A percentile compares a stretch with the other conserved stretches of the same genome.
Evolutionary conservation across 2,329 filamentous ascomycete genomes (phyloP).

Genomic region (Shiraia sp.): DNA sequence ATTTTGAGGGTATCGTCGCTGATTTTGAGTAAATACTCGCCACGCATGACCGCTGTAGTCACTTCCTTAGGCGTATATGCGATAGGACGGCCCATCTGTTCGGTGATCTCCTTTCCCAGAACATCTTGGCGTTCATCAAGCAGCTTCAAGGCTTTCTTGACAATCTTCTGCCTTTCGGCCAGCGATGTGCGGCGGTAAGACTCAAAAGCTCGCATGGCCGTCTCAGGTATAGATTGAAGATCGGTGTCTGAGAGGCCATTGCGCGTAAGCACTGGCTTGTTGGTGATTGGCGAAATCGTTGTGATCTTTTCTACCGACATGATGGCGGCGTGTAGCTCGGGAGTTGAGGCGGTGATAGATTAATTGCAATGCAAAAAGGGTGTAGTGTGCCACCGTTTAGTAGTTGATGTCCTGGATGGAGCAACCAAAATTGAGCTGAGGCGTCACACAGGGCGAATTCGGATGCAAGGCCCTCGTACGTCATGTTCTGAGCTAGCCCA

Average conservation of each 20-base stretch:
- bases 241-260: slow-evolving; percentile 73
- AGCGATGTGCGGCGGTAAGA: slow-evolving; percentile 77
- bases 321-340: slow-evolving; percentile 18
- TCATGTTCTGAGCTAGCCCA: slow-evolving; percentile 8
- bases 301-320: slow-evolving; percentile 63
- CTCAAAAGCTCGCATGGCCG: slow-evolving; percentile 74
- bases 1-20: slow-evolving; percentile 78
- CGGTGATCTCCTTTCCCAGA: slow-evolving; percentile 81
- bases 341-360: slow-evolving; percentile 15
- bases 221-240: slow-evolving; percentile 70
- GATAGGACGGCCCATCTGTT: slow-evolving; percentile 95
- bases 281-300: slow-evolving; percentile 90
- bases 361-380: slow-evolving; percentile 15
- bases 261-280: slow-evolving; percentile 79
- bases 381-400: slow-evolving; percentile 11
- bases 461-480: slow-evolving; percentile 11
- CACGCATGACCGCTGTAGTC: slow-evolving; percentile 80
- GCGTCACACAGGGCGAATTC: slow-evolving; percentile 9
- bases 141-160: slow-evolving; percentile 75
- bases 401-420: slow-evolving; percentile 9
- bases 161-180: slow-evolving; percentile 74
- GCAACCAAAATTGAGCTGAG: slow-evolving; percentile 21
- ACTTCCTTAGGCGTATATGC: slow-evolving; percentile 84
- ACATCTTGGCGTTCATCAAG: slow-evolving; percentile 75
- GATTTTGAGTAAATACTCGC: slow-evolving; percentile 83